A percentile compares a stretch with the other conserved stretches of the same genome.
phyloP scores from a whole-genome alignment of 2,329 filamentous ascomycete species.

The Fusarium clavum region DNA sequence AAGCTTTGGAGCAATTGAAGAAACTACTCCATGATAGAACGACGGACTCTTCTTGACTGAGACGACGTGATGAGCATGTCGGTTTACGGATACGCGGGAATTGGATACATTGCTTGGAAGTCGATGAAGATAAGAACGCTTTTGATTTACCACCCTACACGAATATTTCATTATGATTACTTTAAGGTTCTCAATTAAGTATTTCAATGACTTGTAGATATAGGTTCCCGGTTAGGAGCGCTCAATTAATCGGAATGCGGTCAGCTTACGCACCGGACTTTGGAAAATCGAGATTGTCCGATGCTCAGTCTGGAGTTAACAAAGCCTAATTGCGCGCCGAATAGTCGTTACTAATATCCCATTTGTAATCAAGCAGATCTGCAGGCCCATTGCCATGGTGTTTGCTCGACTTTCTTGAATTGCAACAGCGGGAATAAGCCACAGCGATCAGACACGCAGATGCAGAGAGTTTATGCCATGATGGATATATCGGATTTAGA shows the following conservation, averaged over 20 bases:
- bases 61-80: too few relatives aligned
- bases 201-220: neutral
- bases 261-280: constrained; percentile 24
- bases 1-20: constrained; percentile 20
- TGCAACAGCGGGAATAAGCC: neutral
- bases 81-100: neutral
- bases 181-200: neutral
- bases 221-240: too few relatives aligned
- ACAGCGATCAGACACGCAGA: neutral
- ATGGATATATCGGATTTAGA: constrained; percentile 29
- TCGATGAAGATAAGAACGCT: neutral
- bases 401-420: neutral
- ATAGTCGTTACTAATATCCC: neutral
- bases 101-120: neutral
- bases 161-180: neutral
- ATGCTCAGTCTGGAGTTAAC: constrained; percentile 1
- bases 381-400: too few relatives aligned
- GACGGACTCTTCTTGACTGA: neutral
- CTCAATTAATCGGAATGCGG: neutral
- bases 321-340: neutral
- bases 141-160: neutral
- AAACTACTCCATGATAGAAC: constrained; percentile 1
- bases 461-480: neutral
- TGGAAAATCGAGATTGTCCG: constrained; percentile 33
- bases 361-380: neutral